Conservation (phyloP, 176 grass and related monocot genomes). For the Tillandsia leiboldiana region DNA sequence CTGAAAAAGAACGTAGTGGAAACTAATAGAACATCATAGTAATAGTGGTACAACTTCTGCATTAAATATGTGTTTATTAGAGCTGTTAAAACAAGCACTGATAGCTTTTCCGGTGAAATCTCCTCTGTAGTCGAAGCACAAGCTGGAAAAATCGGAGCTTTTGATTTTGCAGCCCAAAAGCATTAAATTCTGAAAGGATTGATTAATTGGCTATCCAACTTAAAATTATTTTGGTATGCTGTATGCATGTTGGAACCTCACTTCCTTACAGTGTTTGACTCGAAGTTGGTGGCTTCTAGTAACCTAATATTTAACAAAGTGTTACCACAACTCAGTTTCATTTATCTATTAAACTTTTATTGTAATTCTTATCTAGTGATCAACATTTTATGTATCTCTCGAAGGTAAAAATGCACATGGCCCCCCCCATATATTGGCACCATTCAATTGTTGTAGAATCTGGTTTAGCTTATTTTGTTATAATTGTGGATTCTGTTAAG, state of each 20-base stretch:
- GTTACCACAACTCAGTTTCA: no score
- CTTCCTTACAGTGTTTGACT: background rate
- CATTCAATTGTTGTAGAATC: no score
- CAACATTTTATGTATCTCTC: no score
- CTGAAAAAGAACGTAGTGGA: conserved; percentile 17
- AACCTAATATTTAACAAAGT: no score
- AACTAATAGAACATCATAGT: background rate
- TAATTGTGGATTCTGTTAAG: no score
- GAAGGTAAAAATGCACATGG: no score
- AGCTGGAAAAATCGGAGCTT: no score
- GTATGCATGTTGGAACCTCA: background rate
- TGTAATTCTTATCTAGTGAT: no score
- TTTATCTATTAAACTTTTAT: no score
- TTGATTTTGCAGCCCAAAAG: background rate
- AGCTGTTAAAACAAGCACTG: background rate
- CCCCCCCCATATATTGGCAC: no score
- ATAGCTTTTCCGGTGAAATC: background rate
- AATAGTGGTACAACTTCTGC: background rate
- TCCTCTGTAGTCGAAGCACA: background rate
- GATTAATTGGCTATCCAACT: background rate
- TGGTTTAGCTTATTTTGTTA: no score
- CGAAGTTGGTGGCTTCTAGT: no score
- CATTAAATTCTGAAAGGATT: background rate
- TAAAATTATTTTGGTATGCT: background rate
- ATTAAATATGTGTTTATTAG: background rate